Percentiles rank a stretch among this genome's conserved stretches.
Evolutionary conservation across 208 protist genomes (phyloP).

Genomic region (Herpetomonas tarakana): DNA sequence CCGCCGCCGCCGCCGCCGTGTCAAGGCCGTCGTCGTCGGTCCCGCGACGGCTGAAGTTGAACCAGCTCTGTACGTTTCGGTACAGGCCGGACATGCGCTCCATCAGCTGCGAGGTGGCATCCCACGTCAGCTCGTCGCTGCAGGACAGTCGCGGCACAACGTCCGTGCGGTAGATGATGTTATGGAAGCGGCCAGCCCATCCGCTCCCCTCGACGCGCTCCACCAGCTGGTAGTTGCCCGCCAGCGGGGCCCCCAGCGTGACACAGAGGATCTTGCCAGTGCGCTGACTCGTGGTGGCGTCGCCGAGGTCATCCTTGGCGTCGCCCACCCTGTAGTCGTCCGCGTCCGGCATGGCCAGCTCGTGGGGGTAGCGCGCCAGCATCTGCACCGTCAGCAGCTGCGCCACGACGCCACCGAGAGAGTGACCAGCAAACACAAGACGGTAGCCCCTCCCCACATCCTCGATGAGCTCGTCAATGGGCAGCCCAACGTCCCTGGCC

Average conservation of each 20-base stretch:
- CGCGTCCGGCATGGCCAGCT: conserved; percentile 19
- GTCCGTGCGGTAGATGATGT: conserved; percentile 69
- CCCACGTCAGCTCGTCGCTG: conserved; percentile 42
- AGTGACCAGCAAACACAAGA: conserved; percentile 78
- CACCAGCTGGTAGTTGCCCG: conserved; percentile 66
- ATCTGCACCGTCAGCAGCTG: conserved; percentile 57
- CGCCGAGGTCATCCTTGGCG: conserved; percentile 6
- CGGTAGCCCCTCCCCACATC: conserved; percentile 56
- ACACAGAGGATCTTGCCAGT: conserved; percentile 30
- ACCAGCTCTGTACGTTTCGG: conserved; percentile 30
- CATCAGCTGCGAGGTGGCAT: conserved; percentile 28
- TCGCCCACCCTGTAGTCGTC: conserved; percentile 3
- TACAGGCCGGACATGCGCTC: conserved; percentile 14
- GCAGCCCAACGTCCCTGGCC: conserved; percentile 40
- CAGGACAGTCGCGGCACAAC: conserved; percentile 70
- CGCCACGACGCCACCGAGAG: conserved; percentile 67
- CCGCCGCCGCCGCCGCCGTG: no score
- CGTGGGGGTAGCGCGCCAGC: conserved; percentile 23
- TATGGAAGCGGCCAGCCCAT: conserved; percentile 61
- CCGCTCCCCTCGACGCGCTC: conserved; percentile 46
- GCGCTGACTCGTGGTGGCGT: neutral
- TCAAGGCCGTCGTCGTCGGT: neutral
- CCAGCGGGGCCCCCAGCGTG: conserved; percentile 63
- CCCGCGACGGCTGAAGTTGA: conserved; percentile 8
- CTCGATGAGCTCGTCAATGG: conserved; percentile 40